A percentile compares a stretch with the other conserved stretches of the same genome.
These are phyloP conservation scores for Amylostereum areolatum DNA, from an alignment of 1,284 basidiomycete genomes.

Conservation along the genomic window DNA sequence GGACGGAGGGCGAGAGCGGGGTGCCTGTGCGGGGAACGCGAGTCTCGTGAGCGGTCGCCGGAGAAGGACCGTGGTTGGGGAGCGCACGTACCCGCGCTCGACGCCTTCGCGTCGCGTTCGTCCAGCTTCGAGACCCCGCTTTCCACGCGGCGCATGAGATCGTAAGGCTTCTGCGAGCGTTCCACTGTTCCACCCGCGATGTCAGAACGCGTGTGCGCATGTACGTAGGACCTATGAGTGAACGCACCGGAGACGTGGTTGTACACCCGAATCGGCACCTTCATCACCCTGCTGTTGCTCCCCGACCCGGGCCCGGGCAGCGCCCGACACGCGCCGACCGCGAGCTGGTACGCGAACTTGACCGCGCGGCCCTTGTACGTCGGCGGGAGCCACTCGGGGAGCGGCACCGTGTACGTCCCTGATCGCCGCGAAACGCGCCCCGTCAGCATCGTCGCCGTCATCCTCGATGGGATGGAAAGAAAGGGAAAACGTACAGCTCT, in stretches of 20 bases:
- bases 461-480: background rate
- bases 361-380: conserved; percentile 83
- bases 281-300: conserved; percentile 76
- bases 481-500: conserved; percentile 58
- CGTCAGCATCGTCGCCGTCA: conserved; percentile 1
- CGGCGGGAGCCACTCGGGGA: conserved; percentile 83
- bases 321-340: conserved; percentile 80
- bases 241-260: conserved; percentile 74
- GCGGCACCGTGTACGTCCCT: conserved; percentile 74
- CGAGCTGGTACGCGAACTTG: conserved; percentile 84
- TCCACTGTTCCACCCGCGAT: conserved; percentile 1
- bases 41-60: too few relatives aligned
- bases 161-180: conserved; percentile 9
- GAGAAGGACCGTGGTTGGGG: too few relatives aligned
- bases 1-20: too few relatives aligned
- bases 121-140: background rate
- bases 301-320: conserved; percentile 25
- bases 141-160: conserved; percentile 1
- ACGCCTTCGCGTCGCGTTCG: background rate
- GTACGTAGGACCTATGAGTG: background rate
- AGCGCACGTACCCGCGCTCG: background rate
- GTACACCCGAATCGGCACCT: conserved; percentile 83
- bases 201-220: background rate
- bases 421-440: conserved; percentile 5
- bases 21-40: too few relatives aligned